A percentile compares a stretch with the other conserved stretches of the same genome.
These are phyloP conservation scores for Diversispora eburnea DNA, from an alignment of 192 early-diverging fungal species.

Conservation along the genomic window DNA sequence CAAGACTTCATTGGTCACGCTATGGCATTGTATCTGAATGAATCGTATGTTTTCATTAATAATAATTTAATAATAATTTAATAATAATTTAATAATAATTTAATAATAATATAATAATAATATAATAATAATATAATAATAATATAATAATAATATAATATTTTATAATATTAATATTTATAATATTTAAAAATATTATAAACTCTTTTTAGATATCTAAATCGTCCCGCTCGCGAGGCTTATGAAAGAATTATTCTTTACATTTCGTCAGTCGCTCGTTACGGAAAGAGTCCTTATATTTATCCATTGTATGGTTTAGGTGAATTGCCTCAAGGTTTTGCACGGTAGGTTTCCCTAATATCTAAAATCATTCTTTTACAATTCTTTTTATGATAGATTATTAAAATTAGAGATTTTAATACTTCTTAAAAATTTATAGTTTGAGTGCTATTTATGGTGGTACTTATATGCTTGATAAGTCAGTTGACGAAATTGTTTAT, in stretches of 20 bases:
- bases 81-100: not conserved
- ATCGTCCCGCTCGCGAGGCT: constrained; percentile 74
- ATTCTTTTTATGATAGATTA: not conserved
- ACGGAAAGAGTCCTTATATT: constrained; percentile 96
- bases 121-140: not conserved
- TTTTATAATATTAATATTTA: not conserved
- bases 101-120: not conserved
- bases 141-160: not conserved
- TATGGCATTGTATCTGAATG: constrained; percentile 93
- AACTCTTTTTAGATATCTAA: constrained; percentile 48
- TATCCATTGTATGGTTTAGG: constrained; percentile 98
- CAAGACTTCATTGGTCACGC: constrained; percentile 99
- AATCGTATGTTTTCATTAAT: constrained; percentile 43
- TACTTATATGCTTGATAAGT: constrained; percentile 97
- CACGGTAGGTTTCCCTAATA: constrained; percentile 50
- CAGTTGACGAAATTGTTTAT: constrained; percentile 86
- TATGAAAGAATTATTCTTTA: constrained; percentile 91
- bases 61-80: not conserved
- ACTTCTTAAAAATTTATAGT: constrained; percentile 40
- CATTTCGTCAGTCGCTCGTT: constrained; percentile 84
- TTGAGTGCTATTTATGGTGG: constrained; percentile 98
- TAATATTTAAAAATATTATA: not conserved
- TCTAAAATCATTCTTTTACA: not conserved
- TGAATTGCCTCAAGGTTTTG: constrained; percentile 97
- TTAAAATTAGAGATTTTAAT: not conserved